Base-by-base conservation (phyloP, 2,329 filamentous ascomycete genomes). In the Aspergillus sp. region DNA sequence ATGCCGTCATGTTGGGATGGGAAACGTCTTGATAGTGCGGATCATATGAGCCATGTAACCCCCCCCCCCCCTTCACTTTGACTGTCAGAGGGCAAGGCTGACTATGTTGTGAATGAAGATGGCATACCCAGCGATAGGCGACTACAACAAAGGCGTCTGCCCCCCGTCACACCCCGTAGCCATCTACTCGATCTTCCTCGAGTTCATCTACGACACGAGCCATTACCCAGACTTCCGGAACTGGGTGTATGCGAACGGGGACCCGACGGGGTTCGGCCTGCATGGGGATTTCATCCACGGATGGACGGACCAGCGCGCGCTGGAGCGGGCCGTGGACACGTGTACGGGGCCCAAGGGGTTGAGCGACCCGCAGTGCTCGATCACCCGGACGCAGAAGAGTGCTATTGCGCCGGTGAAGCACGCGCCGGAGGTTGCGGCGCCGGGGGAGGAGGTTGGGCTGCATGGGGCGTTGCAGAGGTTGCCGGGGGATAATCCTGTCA, bases 111-210 rank as follows among this genome's bases (percentile, higher is more conserved):
- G 9, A 5, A 19, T 23, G 14, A 41, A 62, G 61, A 64, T 71
- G 58, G 63, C 70, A 16, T 78, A 65, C 63, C 74, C 50, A 43
- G 59, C 29, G 19, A 65, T 56, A 46, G 66, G 61, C 46, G 63
- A 57, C 32, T 71, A 73, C 49, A 69, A 71, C 49, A 57, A 59
- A 43, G 69, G 69, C 25, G 47, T 60, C n/a, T 71, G 69, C 48
- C 69, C 69, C 1, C 17, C 57, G 17, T 63, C 73, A 2, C 80
- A 82, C 60, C 82, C 81, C 1, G 75, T 77, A 6, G 81, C 81
- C 49, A 71, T 85, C 20, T 75, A 82, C 31, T 82, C 81, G 6
- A 71, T 87, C 54, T 84, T 87, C 69, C 83, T 77, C 63, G 83
- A 86, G 67, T 77, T 83, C 51, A 77, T 80, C 51, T 87, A 78